Base-by-base conservation (phyloP, 2,329 filamentous ascomycete species). In the Tolypocladium tundrense region DNA sequence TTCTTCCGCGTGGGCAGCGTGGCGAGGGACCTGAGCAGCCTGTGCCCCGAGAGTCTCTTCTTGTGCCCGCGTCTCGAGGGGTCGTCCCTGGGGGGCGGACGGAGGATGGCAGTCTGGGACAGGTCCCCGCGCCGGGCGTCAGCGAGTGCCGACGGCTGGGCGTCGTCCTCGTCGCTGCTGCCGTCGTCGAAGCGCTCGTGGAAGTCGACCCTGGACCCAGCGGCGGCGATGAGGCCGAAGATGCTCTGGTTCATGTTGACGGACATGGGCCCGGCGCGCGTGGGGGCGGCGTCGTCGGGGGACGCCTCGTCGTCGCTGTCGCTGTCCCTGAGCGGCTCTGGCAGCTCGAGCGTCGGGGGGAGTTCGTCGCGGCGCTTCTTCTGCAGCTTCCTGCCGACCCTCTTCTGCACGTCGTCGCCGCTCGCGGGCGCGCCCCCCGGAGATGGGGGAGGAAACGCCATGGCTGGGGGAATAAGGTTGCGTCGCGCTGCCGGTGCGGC, bases 231-330 rank as follows among this genome's bases (percentile, higher is more conserved):
- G 74, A 97, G 84, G 57, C 91, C 91, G 71, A 97, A 96, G 57
- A 97, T 87, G 63, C 90, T 95, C 77, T 96, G 92, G 72, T 96
- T 94, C 86, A 96, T 90, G 67, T 91, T 90, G 73, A 84, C 77
- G 59, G 81, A 79, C 70, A 81, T 77, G 61, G 78, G 75, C 16
- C 75, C 72, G 42, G 73, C 74, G 58, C 77, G 75, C 10, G 66
- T 69, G 2, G 77, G 72, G 5, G 72, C 63, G 50, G 78, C 72
- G 42, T 80, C 77, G 42, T 58, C 59, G 33, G 58, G 61, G 8
- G 60, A 59, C 63, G 82, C 77, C 52, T 81, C 79, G 39, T 69
- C 73, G n/a, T 74, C 74, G 59, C 81, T 75, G 58, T 78, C 79
- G 61, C 73, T 76, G 50, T 78, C 75, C 66, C 75, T 77, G 42